Evolutionary conservation across 2,329 filamentous ascomycete species (phyloP), one percentile per base, ranked within the genome.

Genomic region (Xylaria polymorpha): DNA sequence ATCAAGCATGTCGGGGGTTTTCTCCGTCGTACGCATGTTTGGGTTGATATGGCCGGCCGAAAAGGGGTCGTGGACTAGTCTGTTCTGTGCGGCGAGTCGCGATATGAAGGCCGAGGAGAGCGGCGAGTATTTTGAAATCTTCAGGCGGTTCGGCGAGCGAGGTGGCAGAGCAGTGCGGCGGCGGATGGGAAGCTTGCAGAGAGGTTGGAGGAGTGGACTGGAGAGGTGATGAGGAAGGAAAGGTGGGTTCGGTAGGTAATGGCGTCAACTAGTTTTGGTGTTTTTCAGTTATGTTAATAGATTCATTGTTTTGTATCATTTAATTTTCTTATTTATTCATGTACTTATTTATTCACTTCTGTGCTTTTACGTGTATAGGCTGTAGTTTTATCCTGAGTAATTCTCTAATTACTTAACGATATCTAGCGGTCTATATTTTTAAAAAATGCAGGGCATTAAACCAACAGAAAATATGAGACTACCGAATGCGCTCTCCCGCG

Each of bases 91-190:
- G 12, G 80, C 80, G 60, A 79, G 80, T 72, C 70, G 0, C 55
- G 73, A 80, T 55, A 81, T 81, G 79, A 79, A 71, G 75, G 67
- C 73, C n/a, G 79, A 79, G 72, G 75, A 81, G 75, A 79, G 79
- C 66, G 80, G 80, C 10, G 61, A 25, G 22, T 81, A 81, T 76
- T 69, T 78, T 5, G 77, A 80, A 29, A 76, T 79, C 58, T 73
- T 70, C 66, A 18, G 62, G 55, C 71, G 77, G 50, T 75, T 76
- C 66, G 76, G 69, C 22, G 78, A 80, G 74, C 76, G 25, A 59
- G 71, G 50, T 80, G 79, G 74, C 73, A 77, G 76, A 81, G 79
- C 62, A 44, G 71, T 59, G 69, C 72, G 43, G 79, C 80, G 44
- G 79, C 77, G 68, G 78, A 81, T 73, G 71, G 3, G 60, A 72